Percentiles rank a stretch among this genome's conserved stretches.
These are phyloP conservation scores for Pyrenochaeta sp. DNA, from an alignment of 2,329 filamentous ascomycete species.

Conservation along the genomic window DNA sequence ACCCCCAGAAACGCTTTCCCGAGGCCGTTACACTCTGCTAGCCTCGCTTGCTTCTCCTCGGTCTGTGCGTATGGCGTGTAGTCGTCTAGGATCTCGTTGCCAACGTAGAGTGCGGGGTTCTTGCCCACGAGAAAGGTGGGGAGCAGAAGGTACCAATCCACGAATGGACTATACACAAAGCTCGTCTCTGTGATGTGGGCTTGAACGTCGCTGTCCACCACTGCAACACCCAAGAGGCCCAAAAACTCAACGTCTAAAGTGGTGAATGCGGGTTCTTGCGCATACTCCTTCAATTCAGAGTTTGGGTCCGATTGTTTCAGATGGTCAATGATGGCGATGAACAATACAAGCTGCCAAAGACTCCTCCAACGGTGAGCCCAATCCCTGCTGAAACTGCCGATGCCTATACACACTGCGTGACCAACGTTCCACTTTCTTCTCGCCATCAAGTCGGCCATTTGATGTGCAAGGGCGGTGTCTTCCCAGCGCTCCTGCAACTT, in stretches of 20 bases:
- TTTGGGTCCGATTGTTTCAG: constrained; percentile 3
- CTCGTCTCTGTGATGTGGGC: constrained; percentile 24
- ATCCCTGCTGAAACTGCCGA: constrained; percentile 47
- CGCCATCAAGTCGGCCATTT: constrained; percentile 21
- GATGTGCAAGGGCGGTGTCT: constrained; percentile 29
- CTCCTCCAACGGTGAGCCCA: constrained; percentile 44
- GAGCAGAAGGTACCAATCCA: constrained; percentile 47
- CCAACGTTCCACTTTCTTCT: constrained; percentile 21
- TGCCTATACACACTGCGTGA: constrained; percentile 46
- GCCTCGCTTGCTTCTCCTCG: constrained; percentile 29
- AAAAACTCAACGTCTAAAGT: constrained; percentile 42
- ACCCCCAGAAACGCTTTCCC: constrained; percentile 33
- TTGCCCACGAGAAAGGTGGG: constrained; percentile 38
- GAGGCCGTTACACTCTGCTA: constrained; percentile 38
- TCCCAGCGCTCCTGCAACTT: constrained; percentile 34
- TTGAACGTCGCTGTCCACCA: constrained; percentile 22
- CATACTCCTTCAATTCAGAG: constrained; percentile 25
- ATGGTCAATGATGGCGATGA: constrained; percentile 32
- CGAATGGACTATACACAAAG: constrained; percentile 49
- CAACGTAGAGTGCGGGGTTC: constrained; percentile 45
- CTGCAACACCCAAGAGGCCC: constrained; percentile 25
- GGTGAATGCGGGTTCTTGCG: constrained; percentile 49
- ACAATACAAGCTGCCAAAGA: constrained; percentile 50
- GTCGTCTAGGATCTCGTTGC: constrained; percentile 46
- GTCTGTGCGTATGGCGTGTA: constrained; percentile 36